Evolutionary conservation across 345 rosid species (phyloP), one percentile per base, ranked within the genome.

Genomic region (Melaleuca alternifolia): DNA sequence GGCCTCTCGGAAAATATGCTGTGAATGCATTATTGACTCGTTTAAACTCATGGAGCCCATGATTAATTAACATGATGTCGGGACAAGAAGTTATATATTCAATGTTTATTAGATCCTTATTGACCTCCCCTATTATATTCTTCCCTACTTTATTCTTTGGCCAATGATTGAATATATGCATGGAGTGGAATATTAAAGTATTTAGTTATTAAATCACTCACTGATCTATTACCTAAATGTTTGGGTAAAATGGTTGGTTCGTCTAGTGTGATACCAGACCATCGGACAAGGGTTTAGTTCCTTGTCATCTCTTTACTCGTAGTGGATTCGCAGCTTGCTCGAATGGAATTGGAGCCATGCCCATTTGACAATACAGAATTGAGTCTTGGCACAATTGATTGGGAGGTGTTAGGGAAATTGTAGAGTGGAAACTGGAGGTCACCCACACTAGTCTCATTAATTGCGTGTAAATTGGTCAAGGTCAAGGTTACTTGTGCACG

Each of bases 101-200:
- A 37, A 52, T 15, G 15, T 30, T 30, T 62, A 9, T 71, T 24
- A 18, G 10, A 20, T 10, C 1, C 13, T 10, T 6, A 16, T 71
- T 16, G 37, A 46, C 24, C 1, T 10, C 12, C 0, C 18, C 6
- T 33, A 37, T 33, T 65, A 33, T 16, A 16, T 33, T 18, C 33
- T 33, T 54, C 23, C 44, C 16, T 0, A 3, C 41, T 65, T 65
- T 33, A 33, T 18, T 65, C 24, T 33, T 16, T 18, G 79, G 24
- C 21, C 18, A 33, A 71, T 18, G 37, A 21, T 71, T 5, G 5
- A 71, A 18, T 2, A 9, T 18, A 71, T 0, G 4, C 6, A 1
- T 9, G 12, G 26, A 33, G 21, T 0, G 7, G 3, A 71, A 37
- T 18, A 41, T 41, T 33, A 10, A 71, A 16, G 24, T 33, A 33